Percentiles rank a stretch among this genome's conserved stretches.
Conservation (phyloP, 1,284 basidiomycete species). For the Cryptococcus deneoformans region DNA sequence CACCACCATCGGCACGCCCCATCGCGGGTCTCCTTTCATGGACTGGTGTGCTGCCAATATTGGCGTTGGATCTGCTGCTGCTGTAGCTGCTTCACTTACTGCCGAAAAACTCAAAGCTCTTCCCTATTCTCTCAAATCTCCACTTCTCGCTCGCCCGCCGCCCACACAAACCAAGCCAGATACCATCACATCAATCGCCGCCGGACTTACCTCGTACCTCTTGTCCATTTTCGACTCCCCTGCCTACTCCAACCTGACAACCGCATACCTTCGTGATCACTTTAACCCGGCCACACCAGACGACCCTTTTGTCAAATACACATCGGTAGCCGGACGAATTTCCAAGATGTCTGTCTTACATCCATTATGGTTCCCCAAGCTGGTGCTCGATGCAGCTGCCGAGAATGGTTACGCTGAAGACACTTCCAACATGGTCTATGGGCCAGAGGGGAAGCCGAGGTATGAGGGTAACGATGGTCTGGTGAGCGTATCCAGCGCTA, state of each 20-base stretch:
- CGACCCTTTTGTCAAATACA: conserved; percentile 82
- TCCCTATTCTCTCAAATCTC: conserved; percentile 54
- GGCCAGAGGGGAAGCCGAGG: conserved; percentile 38
- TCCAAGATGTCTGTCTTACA: conserved; percentile 74
- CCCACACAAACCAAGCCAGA: conserved; percentile 10
- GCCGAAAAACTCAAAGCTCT: conserved; percentile 19
- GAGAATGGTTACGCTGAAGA: conserved; percentile 58
- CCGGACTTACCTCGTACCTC: conserved; percentile 70
- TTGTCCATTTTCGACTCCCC: conserved; percentile 96
- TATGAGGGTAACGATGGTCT: conserved; percentile 94
- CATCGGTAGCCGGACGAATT: conserved; percentile 78
- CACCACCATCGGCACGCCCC: conserved; percentile 90
- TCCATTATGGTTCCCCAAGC: conserved; percentile 94
- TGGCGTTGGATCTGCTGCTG: conserved; percentile 65
- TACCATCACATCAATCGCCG: conserved; percentile 33
- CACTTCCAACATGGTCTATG: conserved; percentile 16
- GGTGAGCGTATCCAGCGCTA: conserved; percentile 82
- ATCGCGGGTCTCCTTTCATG: conserved; percentile 97
- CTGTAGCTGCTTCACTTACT: conserved; percentile 23
- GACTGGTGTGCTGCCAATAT: conserved; percentile 96
- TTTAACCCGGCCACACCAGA: conserved; percentile 94
- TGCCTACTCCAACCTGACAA: conserved; percentile 93
- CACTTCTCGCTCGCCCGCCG: conserved; percentile 47
- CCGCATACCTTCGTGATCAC: conserved; percentile 72
- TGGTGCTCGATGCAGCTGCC: conserved; percentile 73